Base-by-base conservation (phyloP, 225 moss, liverwort and hornwort genomes). In the Marchantia polymorpha region DNA sequence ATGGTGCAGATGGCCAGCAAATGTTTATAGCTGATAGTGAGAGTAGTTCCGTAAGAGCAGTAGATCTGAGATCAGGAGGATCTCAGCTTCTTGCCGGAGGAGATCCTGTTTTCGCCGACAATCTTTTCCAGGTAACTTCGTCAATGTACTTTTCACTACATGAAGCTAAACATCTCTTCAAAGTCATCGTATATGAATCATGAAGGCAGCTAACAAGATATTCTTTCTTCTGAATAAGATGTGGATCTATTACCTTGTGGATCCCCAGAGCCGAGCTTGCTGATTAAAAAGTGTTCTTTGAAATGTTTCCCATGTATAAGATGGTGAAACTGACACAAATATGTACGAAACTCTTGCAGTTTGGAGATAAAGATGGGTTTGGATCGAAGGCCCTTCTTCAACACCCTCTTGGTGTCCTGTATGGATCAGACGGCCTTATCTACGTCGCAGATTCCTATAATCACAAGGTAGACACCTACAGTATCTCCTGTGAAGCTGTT, bases 401-500 rank as follows among this genome's bases (percentile, higher is more conserved):
- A 86, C 97, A 99, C 86, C 97, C 97, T 58, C 74, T 99, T 52
- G 97, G 93, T 56, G 92, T 99, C 79, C 73, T 99, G 52, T 79
- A 83, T 64, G 92, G 92, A 25, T 72, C 89, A 52, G 86, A 90
- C 50, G 93, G 93, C 55, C 77, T 93, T 23, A 89, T 94, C 60
- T 99, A 94, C 52, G 83, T 99, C 78, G 93, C 97, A 74, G 97
- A 99, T 81, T 99, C 97, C 10, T 99, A 99, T n/a, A 99, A 99
- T 29, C 97, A 99, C 78, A 99, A 99, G 94, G 96, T 90, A 79
- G 55, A 55, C 22, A 16, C 8, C 9, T 13, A 25, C 10, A 72
- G 69, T 19, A 8, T 72, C 9, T 72, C n/a, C 72, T 72, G 0
- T 51, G 22, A 7, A 52, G 12, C 11, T 27, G 30, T 7, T 11